Evolutionary conservation across 2,329 filamentous ascomycete species (phyloP), one percentile per base, ranked within the genome.

Genomic region (Claviceps cyperi): DNA sequence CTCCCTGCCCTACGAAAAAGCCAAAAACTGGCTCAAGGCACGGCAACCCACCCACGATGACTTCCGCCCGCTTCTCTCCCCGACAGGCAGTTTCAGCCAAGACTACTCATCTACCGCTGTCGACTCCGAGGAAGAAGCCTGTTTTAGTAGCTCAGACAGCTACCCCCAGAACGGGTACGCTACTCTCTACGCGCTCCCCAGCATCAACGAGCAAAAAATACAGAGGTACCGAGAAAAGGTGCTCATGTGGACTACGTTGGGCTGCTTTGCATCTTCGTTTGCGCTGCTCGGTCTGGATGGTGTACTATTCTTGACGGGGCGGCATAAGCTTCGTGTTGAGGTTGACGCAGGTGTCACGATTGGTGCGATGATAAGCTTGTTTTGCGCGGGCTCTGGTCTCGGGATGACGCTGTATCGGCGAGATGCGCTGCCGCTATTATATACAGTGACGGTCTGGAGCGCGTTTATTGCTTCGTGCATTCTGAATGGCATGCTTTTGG

Each of bases 261-360:
- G 69, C 40, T 73, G 73, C 43, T 81, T 85, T 54, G 65, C 69
- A 2, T 73, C 78, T 0, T 76, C 84, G 0, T 73, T 82, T 37
- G 63, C 81, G 6, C 72, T 91, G 8, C 73, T 88, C 37, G 63
- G 75, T 46, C 74, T 91, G 35, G 77, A 84, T 0, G 72, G 72
- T 38, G 71, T 84, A 9, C 74, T 92, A 38, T 78, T 85, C 35
- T 67, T 71, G 14, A 86, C 86, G 1, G 85, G 84, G 8, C 74
- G 77, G 45, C 81, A 80, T 60, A 83, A 77, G 62, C 72, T 83
- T 55, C 72, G 76, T 4, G 72, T 80, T n/a, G 80, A 86, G 62
- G 86, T 91, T 3, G 84, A 90, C 58, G 78, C 77, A 0, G 85
- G 81, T 8, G 83, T 86, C 2, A 73, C 85, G 1, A 71, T 86